These are phyloP conservation scores for Anethum foeniculum DNA, from an alignment of 140 eudicot species.

Conservation along the genomic window DNA sequence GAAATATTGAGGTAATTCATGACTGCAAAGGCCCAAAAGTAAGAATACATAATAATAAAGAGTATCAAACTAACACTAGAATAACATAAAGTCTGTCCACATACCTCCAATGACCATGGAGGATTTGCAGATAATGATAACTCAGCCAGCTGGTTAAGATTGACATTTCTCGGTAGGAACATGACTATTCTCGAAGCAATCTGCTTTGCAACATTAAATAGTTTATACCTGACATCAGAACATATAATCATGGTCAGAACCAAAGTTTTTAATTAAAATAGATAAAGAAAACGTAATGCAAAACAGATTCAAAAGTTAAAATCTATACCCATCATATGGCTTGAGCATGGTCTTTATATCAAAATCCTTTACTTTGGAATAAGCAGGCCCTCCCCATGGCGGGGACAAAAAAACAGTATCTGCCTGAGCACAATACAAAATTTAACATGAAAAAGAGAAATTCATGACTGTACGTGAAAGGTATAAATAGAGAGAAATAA, in stretches of 20 bases:
- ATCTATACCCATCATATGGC: conserved; percentile 69
- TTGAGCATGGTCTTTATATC: conserved; percentile 76
- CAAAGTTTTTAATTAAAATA: neutral
- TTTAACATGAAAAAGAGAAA: neutral
- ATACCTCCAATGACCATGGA: conserved; percentile 88
- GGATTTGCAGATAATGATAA: conserved; percentile 55
- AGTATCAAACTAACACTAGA: neutral
- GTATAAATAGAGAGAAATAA: neutral
- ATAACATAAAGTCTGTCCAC: neutral
- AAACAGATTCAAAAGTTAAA: conserved; percentile 7
- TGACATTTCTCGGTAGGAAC: conserved; percentile 91
- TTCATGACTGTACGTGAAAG: neutral
- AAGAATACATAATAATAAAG: neutral
- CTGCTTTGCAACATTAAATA: conserved; percentile 53
- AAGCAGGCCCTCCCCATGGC: conserved; percentile 98
- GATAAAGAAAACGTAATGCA: neutral
- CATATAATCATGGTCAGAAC: conserved; percentile 4
- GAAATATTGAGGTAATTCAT: neutral
- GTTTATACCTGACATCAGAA: conserved; percentile 37
- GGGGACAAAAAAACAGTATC: conserved; percentile 79
- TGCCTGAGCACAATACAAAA: conserved; percentile 42
- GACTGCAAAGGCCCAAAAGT: neutral
- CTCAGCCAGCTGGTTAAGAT: conserved; percentile 72
- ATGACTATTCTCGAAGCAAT: conserved; percentile 69
- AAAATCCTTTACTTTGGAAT: conserved; percentile 53